Conservation (phyloP, 2,329 filamentous ascomycete genomes). For the Cladophialophora bantiana region DNA sequence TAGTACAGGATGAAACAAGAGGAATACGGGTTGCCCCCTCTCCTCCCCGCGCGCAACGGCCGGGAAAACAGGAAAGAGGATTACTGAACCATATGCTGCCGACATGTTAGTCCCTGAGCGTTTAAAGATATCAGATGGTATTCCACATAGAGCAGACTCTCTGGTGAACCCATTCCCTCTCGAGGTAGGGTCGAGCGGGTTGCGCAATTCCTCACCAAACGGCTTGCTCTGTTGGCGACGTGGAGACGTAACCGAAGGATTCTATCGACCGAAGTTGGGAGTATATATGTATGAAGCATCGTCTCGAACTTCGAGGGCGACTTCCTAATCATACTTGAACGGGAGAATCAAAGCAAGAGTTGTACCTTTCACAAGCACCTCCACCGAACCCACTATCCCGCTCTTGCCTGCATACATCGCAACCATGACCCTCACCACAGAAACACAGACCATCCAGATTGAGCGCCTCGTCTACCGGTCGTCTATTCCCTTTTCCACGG, state of each 20-base stretch:
- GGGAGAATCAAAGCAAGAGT: not conserved
- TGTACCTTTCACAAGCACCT: not conserved
- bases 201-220: not conserved
- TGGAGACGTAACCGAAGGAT: not conserved
- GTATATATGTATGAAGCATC: not conserved
- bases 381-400: not conserved
- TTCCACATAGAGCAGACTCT: not conserved
- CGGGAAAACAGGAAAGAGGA: not conserved
- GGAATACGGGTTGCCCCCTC: not conserved
- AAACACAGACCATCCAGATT: slow-evolving; percentile 13
- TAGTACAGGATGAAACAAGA: not conserved
- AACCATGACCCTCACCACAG: slow-evolving; percentile 20
- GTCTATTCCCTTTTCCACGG: slow-evolving; percentile 16
- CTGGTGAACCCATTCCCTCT: not conserved
- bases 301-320: not conserved
- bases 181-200: not conserved
- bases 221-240: not conserved
- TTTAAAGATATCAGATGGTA: not conserved
- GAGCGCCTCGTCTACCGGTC: slow-evolving; percentile 25
- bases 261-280: not conserved
- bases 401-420: not conserved
- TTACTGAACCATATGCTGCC: not conserved
- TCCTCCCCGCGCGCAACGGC: not conserved
- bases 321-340: not conserved
- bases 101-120: not conserved